A percentile compares a stretch with the other conserved stretches of the same genome.
Conservation (phyloP, 208 protist species). For the Leishmania tarentolae region DNA sequence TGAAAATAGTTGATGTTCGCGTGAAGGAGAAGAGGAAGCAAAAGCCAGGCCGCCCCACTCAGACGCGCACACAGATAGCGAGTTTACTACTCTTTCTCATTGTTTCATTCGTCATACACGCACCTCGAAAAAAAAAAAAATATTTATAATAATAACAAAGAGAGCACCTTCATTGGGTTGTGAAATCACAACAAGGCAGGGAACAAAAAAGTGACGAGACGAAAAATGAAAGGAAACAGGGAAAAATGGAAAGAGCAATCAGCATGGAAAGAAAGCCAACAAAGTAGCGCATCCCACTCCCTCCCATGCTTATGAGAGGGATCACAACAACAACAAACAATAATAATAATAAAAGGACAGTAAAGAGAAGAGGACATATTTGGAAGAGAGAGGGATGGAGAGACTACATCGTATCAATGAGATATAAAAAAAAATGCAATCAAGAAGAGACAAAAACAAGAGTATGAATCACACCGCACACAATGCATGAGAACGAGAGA, state of each 20-base stretch:
- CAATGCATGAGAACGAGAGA: not conserved
- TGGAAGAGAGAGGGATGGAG: not conserved
- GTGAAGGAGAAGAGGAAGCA: not conserved
- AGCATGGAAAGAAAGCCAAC: slow-evolving; percentile 10
- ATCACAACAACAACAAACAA: not conserved
- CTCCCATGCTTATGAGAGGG: not conserved
- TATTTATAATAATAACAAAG: slow-evolving; percentile 8
- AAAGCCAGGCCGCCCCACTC: slow-evolving; percentile 2
- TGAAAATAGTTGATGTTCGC: not conserved
- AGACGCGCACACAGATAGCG: not conserved
- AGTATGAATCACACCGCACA: not conserved
- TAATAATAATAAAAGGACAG: not conserved
- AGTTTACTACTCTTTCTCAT: not conserved
- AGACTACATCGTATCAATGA: not conserved
- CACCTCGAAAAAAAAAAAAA: slow-evolving; percentile 13
- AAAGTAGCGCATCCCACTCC: not conserved
- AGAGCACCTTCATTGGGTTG: not conserved
- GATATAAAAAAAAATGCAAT: not conserved
- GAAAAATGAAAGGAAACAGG: not conserved
- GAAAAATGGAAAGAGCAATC: not conserved
- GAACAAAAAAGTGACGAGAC: not conserved
- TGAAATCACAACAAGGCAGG: not conserved
- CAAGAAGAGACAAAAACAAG: not conserved
- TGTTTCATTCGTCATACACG: not conserved
- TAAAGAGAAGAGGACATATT: not conserved